Evolutionary conservation across 306 rosid genomes (phyloP), one percentile per base, ranked within the genome.

Genomic region (Crotalaria pallida): DNA sequence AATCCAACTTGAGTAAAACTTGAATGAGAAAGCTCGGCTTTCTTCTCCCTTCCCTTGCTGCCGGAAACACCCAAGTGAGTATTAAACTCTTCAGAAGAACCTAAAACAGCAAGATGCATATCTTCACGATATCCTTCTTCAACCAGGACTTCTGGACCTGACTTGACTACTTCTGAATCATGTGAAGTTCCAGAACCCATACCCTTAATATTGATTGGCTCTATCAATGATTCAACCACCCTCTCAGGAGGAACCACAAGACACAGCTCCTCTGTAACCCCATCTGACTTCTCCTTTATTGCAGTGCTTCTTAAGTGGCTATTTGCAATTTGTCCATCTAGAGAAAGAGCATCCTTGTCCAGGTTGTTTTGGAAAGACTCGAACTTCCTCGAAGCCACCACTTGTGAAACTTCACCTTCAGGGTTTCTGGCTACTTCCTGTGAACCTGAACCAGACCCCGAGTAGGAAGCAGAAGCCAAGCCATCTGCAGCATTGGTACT

Each of bases 101-200:
- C 82, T 79, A 80, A 74, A 73, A 73, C 77, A 12, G 82, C 69
- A 70, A n/a, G n/a, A n/a, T n/a, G n/a, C n/a, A n/a, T n/a, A n/a
- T n/a, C n/a, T n/a, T n/a, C n/a, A n/a, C n/a, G 86, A 38, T 79
- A 82, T 66, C 81, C 79, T 68, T 77, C 88, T 50, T 82, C 85
- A 38, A 65, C 83, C 70, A 77, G 91, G 58, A 77, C 82, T 73
- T 90, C 96, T 0, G 87, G 92, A 76, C 69, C 66, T 62, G 86
- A 73, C 81, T 90, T 87, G 65, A 88, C 88, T 59, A 93, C 96
- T 90, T 93, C 98, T 5, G 98, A 93, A 85, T 93, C 98, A 67
- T 96, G 98, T 40, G 98, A 93, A 78, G 98, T 93, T 83, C 94
- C 98, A 49, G 99, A 92, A 78, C 91, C 96, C 83, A 69, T 84